Evolutionary conservation across 352 stramenopile species (phyloP).

Genomic region (Globisporangium alternatum): DNA sequence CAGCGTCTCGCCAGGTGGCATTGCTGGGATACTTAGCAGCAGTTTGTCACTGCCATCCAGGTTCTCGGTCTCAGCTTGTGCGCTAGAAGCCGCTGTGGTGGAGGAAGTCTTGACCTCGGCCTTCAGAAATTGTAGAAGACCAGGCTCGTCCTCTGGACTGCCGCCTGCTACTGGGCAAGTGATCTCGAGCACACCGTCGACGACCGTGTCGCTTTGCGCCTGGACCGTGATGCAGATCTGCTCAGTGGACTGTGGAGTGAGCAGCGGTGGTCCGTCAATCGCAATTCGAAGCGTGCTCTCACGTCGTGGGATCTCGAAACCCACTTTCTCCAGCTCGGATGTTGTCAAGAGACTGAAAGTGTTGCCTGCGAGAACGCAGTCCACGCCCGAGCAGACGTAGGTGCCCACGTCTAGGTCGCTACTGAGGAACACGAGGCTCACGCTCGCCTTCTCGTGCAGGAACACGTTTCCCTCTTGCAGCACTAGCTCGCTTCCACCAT

Average conservation of each 20-base stretch:
- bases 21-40: slow-evolving; percentile 24
- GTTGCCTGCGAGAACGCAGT: slow-evolving; percentile 54
- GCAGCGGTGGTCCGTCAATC: slow-evolving; percentile 45
- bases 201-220: slow-evolving; percentile 41
- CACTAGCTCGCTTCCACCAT: slow-evolving; percentile 19
- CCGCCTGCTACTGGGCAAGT: slow-evolving; percentile 15
- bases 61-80: not conserved
- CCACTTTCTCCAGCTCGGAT: slow-evolving; percentile 24
- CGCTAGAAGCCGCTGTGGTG: not conserved
- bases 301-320: slow-evolving; percentile 47
- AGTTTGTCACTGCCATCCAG: slow-evolving; percentile 10
- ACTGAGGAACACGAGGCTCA: slow-evolving; percentile 50
- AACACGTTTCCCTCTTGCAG: slow-evolving; percentile 58
- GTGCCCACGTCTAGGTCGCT: slow-evolving; percentile 37
- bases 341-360: slow-evolving; percentile 44
- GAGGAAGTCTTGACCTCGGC: slow-evolving; percentile 6
- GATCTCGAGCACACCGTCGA: slow-evolving; percentile 49
- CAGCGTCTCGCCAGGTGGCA: slow-evolving; percentile 18
- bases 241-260: slow-evolving; percentile 45
- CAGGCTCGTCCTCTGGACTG: not conserved
- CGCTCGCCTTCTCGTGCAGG: slow-evolving; percentile 51
- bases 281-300: slow-evolving; percentile 52
- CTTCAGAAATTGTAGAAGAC: slow-evolving; percentile 12
- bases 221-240: slow-evolving; percentile 40
- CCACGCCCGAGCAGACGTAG: slow-evolving; percentile 53